A percentile compares a stretch with the other conserved stretches of the same genome.
Conservation (phyloP, 371 early-diverging fungal species). For the Rhizopus stolonifer region DNA sequence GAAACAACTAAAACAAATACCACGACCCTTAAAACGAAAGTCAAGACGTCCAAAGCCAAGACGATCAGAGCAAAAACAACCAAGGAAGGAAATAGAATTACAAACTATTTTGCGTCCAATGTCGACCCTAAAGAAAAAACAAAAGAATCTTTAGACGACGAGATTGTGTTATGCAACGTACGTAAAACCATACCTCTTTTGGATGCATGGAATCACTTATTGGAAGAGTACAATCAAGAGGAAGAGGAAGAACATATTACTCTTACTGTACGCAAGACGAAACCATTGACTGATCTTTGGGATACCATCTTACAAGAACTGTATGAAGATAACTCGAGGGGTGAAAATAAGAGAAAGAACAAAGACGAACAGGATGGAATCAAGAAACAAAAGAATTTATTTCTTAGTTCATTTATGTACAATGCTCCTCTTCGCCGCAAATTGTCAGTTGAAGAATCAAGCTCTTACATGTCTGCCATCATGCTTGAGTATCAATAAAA, state of each 20-base stretch:
- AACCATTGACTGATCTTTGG: neutral
- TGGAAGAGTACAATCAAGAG: slow-evolving; percentile 5
- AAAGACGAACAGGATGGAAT: neutral
- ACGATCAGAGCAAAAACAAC: neutral
- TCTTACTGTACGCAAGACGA: neutral
- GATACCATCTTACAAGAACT: neutral
- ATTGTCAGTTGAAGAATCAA: neutral
- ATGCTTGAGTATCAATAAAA: neutral
- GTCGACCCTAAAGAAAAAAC: neutral
- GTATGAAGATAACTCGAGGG: neutral
- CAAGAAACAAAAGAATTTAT: slow-evolving; percentile 10
- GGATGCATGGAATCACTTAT: slow-evolving; percentile 1
- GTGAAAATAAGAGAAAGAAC: slow-evolving; percentile 1
- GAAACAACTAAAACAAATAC: neutral
- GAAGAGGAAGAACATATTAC: slow-evolving; percentile 5
- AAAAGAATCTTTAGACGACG: neutral
- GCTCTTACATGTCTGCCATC: neutral
- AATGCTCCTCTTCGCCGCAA: slow-evolving; percentile 6
- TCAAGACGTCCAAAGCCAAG: neutral
- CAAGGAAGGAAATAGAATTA: neutral
- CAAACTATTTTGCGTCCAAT: neutral
- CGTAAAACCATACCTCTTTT: slow-evolving; percentile 3
- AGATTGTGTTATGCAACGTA: neutral
- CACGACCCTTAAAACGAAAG: neutral
- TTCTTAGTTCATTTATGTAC: slow-evolving; percentile 5